A percentile compares a stretch with the other conserved stretches of the same genome.
phyloP scores from a whole-genome alignment of 2,329 filamentous ascomycete genomes.

The Apiospora sp. region DNA sequence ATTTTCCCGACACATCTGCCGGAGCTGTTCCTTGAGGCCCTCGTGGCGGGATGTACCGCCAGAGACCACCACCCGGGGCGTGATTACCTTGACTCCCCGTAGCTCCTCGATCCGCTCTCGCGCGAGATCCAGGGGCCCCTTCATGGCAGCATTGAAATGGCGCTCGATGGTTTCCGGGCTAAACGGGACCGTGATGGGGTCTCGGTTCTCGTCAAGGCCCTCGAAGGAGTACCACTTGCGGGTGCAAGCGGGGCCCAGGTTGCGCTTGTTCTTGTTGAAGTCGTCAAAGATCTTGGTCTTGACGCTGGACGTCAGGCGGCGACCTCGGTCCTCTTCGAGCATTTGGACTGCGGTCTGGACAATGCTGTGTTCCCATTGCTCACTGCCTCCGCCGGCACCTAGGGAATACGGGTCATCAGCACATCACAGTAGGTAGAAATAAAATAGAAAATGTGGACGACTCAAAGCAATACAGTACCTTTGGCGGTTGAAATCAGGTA shows the following conservation, averaged over 20 bases:
- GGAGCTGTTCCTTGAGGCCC: background rate
- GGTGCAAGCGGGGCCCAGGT: background rate
- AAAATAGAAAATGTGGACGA: no score
- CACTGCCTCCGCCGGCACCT: constrained; percentile 29
- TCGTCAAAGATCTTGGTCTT: background rate
- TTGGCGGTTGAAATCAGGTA: constrained; percentile 26
- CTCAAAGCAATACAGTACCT: constrained; percentile 13
- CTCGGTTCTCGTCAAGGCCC: no score
- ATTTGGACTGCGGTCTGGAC: constrained; percentile 14
- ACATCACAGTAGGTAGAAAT: no score
- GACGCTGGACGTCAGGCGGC: background rate
- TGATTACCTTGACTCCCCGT: background rate
- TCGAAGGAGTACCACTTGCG: no score
- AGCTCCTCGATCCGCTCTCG: background rate
- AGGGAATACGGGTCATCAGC: no score
- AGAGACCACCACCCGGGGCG: background rate
- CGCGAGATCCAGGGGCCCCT: background rate
- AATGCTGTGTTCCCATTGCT: constrained; percentile 29
- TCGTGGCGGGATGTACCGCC: background rate
- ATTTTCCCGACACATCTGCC: background rate
- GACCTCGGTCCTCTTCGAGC: background rate
- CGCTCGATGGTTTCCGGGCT: background rate
- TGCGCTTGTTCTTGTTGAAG: background rate
- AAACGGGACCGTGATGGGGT: background rate
- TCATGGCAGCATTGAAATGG: background rate